Evolutionary conservation across 2,329 filamentous ascomycete genomes (phyloP), one percentile per base, ranked within the genome.

Genomic region (Aspergillus sp.): DNA sequence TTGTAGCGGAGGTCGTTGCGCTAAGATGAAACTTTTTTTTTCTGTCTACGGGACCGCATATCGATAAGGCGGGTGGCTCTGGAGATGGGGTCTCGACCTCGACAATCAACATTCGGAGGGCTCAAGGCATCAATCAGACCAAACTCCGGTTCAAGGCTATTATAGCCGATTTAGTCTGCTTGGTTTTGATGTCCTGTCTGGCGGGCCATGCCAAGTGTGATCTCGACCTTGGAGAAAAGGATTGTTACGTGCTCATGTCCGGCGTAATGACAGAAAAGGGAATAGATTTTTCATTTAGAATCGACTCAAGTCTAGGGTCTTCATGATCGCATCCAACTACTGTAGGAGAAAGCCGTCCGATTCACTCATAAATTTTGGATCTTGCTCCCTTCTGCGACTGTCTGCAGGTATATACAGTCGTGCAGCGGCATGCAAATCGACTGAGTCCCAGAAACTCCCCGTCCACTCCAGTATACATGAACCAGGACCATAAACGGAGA

Each of bases 1-100:
- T 13, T 52, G 45, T 89, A 90, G 94, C 94, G 25, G 31, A 55
- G 34, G 57, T 49, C 28, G 54, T 28, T 54, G 61, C 54, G 51
- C 58, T 30, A 53, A 50, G 54, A 41, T 43, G 15, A 25, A 52
- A 61, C 54, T 51, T 61, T 61, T 61, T 61, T 61, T 61, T 55
- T 49, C 25, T 22, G 15, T 50, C 51, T 28, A 54, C 48, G 45
- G 53, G 38, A 38, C 46, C 45, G 60, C 54, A 57, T 59, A 62
- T 57, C 60, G 63, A 61, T 59, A 66, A 64, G 59, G 54, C 57
- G 49, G 56, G 50, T 13, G 31, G 45, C 28, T 48, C 19, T 19
- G 25, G 25, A 22, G 22, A 23, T 41, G 23, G n/a, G 43, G 45
- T n/a, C 46, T 57, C 25, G 46, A 30, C 19, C 9, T 41, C 9